phyloP scores from a whole-genome alignment of 192 early-diverging fungal genomes.

The Powellomyces hirtus region DNA sequence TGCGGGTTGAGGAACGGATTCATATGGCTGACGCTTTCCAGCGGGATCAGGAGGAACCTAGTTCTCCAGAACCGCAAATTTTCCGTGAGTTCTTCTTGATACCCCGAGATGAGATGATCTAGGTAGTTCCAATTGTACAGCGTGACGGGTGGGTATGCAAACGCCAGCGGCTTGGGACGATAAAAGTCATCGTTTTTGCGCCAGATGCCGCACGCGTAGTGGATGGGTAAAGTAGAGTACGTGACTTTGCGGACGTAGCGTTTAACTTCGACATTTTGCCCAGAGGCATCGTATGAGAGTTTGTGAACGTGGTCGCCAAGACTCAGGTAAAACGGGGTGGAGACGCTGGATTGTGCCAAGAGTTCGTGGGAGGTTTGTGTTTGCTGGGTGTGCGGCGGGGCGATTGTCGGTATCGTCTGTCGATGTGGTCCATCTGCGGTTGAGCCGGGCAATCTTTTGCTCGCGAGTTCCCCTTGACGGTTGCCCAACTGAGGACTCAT shows the following conservation, averaged over 20 bases:
- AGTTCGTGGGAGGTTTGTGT: background rate
- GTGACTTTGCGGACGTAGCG: slow-evolving; percentile 71
- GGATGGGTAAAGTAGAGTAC: slow-evolving; percentile 57
- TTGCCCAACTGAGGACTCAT: background rate
- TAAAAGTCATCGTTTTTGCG: slow-evolving; percentile 70
- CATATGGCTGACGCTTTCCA: slow-evolving; percentile 57
- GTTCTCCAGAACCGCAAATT: slow-evolving; percentile 82
- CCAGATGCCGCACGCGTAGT: slow-evolving; percentile 84
- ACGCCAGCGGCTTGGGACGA: slow-evolving; percentile 51
- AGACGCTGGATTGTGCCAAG: slow-evolving; percentile 3
- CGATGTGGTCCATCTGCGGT: background rate
- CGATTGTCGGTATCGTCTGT: background rate
- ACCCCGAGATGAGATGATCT: slow-evolving; percentile 87
- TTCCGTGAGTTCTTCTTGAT: slow-evolving; percentile 76
- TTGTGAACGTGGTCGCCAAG: slow-evolving; percentile 90
- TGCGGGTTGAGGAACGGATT: slow-evolving; percentile 51
- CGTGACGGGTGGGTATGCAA: slow-evolving; percentile 71
- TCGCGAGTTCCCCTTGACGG: background rate
- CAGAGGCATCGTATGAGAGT: slow-evolving; percentile 64
- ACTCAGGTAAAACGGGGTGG: slow-evolving; percentile 68
- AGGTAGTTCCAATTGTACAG: slow-evolving; percentile 93
- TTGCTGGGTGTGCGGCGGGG: background rate
- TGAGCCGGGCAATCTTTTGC: background rate
- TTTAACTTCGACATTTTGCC: slow-evolving; percentile 81
- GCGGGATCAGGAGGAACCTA: slow-evolving; percentile 85